Evolutionary conservation across 306 rosid genomes (phyloP), one percentile per base, ranked within the genome.

Genomic region (Arachis hypogaea): DNA sequence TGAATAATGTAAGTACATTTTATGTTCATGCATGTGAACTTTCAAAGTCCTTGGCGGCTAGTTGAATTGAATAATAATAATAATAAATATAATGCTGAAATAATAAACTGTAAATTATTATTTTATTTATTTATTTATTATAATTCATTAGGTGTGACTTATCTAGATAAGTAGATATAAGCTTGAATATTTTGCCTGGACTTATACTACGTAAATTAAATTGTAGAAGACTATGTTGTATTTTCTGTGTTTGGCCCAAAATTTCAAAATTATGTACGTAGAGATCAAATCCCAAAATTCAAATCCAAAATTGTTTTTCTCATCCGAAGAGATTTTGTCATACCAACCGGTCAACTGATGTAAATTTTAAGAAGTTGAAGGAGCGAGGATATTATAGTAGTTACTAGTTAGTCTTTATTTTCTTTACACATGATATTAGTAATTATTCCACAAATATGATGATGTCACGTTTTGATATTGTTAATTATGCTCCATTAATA

Each of bases 21-120:
- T 44, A n/a, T 68, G 63, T 52, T 57, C 9, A 18, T 74, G 72
- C 77, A 80, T 69, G 77, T 74, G 68, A 80, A 80, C 76, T 63
- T 74, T 69, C 73, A 75, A 80, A 58, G 58, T 74, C 51, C 66
- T 18, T 18, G 81, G 84, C 81, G 80, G 85, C 85, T 77, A 2
- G 5, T 62, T 73, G 79, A 77, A 77, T 33, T 33, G 4, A 33
- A 33, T 33, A 33, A 33, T 33, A 4, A 33, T 73, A 68, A 54
- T 51, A 43, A 46, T 68, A 30, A 22, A 22, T 22, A 22, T 22
- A 22, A 22, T 77, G 5, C 12, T 45, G 14, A 38, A 73, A 68
- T 52, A 73, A 68, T 52, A 30, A 50, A 9, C 59, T 75, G 8
- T 33, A 30, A 59, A 14, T 66, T 16, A 29, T 28, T 10, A 4